phyloP scores from a whole-genome alignment of 306 rosid genomes.

The Lagenaria siceraria region DNA sequence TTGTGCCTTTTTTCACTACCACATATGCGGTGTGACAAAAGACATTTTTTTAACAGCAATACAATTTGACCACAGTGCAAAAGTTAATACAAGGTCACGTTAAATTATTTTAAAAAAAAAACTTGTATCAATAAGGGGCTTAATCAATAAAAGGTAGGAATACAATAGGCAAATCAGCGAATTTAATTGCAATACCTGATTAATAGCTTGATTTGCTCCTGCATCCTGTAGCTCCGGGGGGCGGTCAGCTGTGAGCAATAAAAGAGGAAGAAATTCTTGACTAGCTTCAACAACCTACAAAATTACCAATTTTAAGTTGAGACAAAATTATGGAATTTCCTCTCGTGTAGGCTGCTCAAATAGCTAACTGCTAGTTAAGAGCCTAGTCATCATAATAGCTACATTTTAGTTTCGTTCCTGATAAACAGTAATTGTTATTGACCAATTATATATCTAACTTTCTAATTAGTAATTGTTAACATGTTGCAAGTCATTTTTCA shows the following conservation, averaged over 20 bases:
- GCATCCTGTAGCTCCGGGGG: slow-evolving; percentile 74
- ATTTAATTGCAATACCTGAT: slow-evolving; percentile 44
- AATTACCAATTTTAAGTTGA: slow-evolving; percentile 3
- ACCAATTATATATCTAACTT: neutral
- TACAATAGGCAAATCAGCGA: neutral
- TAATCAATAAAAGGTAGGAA: slow-evolving; percentile 2
- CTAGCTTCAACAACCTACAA: slow-evolving; percentile 89
- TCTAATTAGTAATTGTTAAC: neutral
- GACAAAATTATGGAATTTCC: neutral
- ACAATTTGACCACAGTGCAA: neutral
- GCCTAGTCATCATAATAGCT: neutral
- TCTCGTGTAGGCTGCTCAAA: neutral
- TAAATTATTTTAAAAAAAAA: neutral
- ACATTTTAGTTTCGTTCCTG: neutral
- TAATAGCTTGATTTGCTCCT: slow-evolving; percentile 87
- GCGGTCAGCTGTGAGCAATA: slow-evolving; percentile 92
- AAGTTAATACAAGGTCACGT: neutral
- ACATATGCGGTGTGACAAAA: neutral
- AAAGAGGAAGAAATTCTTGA: slow-evolving; percentile 83
- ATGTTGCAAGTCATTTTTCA: neutral
- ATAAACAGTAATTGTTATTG: neutral
- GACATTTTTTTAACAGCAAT: neutral
- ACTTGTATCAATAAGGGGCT: neutral
- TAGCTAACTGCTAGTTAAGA: neutral
- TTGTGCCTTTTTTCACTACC: neutral